A percentile compares a stretch with the other conserved stretches of the same genome.
Conservation (phyloP, 202 grass and related monocot species). For the Digitaria exilis region DNA sequence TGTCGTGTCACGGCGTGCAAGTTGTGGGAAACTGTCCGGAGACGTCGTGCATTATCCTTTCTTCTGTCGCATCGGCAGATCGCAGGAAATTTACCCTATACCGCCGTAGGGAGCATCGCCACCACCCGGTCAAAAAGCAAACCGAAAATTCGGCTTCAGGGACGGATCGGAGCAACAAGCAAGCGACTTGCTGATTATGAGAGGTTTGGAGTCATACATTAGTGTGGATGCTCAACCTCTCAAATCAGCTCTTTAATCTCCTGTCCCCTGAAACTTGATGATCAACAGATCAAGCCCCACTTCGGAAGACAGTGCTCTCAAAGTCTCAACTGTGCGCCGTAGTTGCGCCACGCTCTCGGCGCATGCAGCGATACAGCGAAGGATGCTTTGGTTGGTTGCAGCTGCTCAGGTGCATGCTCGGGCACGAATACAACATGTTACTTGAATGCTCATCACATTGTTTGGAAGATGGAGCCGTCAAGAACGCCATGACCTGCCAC, state of each 20-base stretch:
- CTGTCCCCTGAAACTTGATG: not conserved
- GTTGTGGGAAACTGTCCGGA: not conserved
- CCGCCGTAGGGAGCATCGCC: no score
- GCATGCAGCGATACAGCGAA: not conserved
- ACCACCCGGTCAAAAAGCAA: not conserved
- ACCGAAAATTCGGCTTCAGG: not conserved
- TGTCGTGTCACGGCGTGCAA: not conserved
- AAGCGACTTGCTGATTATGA: not conserved
- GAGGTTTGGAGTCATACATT: not conserved
- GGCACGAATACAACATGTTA: not conserved
- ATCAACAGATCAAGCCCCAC: not conserved
- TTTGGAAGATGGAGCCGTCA: not conserved
- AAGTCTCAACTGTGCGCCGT: not conserved
- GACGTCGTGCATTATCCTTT: not conserved
- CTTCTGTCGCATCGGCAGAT: not conserved
- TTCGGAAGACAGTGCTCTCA: not conserved
- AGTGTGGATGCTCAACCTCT: no score
- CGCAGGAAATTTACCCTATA: not conserved
- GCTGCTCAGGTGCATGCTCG: not conserved
- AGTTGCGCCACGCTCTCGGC: not conserved
- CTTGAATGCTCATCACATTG: not conserved
- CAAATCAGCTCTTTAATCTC: not conserved
- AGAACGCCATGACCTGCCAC: not conserved
- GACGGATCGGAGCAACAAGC: not conserved
- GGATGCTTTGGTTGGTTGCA: not conserved